Conservation (phyloP, 2,329 filamentous ascomycete genomes). For the Calcarisporium arbuscula region DNA sequence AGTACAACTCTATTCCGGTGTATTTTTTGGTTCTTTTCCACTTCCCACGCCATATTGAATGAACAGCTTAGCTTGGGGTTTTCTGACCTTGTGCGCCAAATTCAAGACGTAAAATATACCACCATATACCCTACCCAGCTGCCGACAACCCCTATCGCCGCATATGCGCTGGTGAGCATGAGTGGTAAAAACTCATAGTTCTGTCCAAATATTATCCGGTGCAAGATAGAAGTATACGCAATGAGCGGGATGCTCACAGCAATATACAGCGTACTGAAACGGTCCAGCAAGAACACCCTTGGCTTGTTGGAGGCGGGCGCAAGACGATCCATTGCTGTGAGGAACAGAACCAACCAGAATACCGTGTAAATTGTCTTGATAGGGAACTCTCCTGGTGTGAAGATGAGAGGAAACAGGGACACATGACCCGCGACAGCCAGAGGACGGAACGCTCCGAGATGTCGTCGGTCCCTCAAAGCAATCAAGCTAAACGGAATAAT, state of each 20-base stretch:
- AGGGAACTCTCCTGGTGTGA: conserved; percentile 86
- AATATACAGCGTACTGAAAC: conserved; percentile 86
- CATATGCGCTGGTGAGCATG: conserved; percentile 96
- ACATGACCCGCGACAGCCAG: conserved; percentile 91
- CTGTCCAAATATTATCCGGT: conserved; percentile 76
- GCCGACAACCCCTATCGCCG: conserved; percentile 86
- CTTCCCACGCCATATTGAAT: too few relatives aligned
- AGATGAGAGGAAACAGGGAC: conserved; percentile 88
- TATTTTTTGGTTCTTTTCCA: too few relatives aligned
- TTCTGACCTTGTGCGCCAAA: background rate
- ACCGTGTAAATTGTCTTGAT: conserved; percentile 92
- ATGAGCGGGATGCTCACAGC: conserved; percentile 84
- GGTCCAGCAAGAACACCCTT: conserved; percentile 85
- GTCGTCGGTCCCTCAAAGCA: conserved; percentile 80
- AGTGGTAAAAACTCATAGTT: conserved; percentile 84
- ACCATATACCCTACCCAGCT: conserved; percentile 95
- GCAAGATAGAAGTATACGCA: conserved; percentile 77
- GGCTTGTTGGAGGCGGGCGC: conserved; percentile 74
- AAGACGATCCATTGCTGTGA: conserved; percentile 79
- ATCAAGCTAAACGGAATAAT: conserved; percentile 94
- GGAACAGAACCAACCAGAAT: conserved; percentile 81
- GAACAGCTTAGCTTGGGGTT: background rate
- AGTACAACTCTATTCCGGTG: too few relatives aligned
- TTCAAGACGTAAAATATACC: conserved; percentile 67
- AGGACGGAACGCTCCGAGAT: conserved; percentile 86